A percentile compares a stretch with the other conserved stretches of the same genome.
Evolutionary conservation across 164 flowering plant genomes (phyloP).

Genomic region (Saururus chinensis): DNA sequence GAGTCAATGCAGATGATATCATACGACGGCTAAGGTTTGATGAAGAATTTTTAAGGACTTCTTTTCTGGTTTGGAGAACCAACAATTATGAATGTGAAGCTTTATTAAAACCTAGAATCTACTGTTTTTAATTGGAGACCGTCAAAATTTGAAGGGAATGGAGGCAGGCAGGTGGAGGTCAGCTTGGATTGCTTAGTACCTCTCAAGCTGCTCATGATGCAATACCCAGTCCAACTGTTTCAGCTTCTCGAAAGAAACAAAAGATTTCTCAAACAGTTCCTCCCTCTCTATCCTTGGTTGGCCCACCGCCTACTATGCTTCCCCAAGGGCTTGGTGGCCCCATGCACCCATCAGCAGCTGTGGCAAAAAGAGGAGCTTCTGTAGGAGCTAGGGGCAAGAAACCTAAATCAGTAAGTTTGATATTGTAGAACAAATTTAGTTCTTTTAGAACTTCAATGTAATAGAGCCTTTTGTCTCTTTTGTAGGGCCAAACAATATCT

Average conservation of each 20-base stretch:
- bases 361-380: constrained; percentile 12
- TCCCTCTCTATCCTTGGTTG: constrained; percentile 27
- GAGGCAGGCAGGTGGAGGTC: constrained; percentile 63
- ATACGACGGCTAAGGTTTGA: constrained; percentile 62
- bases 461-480: neutral
- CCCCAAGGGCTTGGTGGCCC: constrained; percentile 26
- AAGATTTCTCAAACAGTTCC: constrained; percentile 46
- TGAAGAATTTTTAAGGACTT: neutral
- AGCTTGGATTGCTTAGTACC: constrained; percentile 28
- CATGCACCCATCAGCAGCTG: constrained; percentile 35
- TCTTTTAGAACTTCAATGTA: neutral
- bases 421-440: constrained; percentile 1
- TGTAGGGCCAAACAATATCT: constrained; percentile 21
- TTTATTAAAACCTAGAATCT: neutral
- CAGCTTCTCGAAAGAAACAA: constrained; percentile 78
- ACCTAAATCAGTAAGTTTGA: constrained; percentile 39
- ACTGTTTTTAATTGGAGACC: neutral
- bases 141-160: constrained; percentile 48
- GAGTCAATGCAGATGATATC: constrained; percentile 71
- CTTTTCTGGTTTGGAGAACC: neutral
- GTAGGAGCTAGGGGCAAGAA: constrained; percentile 31
- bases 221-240: constrained; percentile 59
- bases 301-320: constrained; percentile 31
- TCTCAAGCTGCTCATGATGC: constrained; percentile 53
- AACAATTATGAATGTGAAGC: neutral